phyloP scores from a whole-genome alignment of 1,139 yeast species.

The Protomyces macrosporus region DNA sequence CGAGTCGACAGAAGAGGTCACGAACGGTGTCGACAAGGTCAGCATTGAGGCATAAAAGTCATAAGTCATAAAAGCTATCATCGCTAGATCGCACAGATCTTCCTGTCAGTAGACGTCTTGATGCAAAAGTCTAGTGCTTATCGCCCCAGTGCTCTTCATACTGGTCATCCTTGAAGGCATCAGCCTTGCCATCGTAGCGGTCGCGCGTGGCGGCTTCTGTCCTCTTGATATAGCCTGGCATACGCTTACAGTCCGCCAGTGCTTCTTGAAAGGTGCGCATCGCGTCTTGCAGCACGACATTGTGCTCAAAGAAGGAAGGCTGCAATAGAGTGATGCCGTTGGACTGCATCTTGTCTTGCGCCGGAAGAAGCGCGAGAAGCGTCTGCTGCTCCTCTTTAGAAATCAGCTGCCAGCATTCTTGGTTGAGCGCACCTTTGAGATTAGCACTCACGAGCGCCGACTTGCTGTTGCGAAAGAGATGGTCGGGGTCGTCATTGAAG shows the following conservation, averaged over 20 bases:
- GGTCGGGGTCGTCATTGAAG: neutral
- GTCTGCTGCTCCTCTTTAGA: neutral
- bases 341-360: slow-evolving; percentile 1
- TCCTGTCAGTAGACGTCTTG: neutral
- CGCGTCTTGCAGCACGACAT: slow-evolving; percentile 25
- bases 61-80: neutral
- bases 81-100: too few relatives aligned
- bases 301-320: slow-evolving; percentile 18
- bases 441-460: neutral
- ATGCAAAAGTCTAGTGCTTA: neutral
- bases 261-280: slow-evolving; percentile 24
- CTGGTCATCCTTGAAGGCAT: slow-evolving; percentile 27
- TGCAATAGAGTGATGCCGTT: neutral
- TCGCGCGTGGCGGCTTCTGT: slow-evolving; percentile 12
- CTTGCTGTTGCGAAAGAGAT: slow-evolving; percentile 1
- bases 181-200: slow-evolving; percentile 23
- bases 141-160: slow-evolving; percentile 31
- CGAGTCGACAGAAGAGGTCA: neutral
- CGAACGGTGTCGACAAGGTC: neutral
- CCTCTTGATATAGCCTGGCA: slow-evolving; percentile 15
- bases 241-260: slow-evolving; percentile 20
- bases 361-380: slow-evolving; percentile 14
- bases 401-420: slow-evolving; percentile 5
- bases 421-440: neutral
- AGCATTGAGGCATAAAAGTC: neutral